phyloP scores from a whole-genome alignment of 2,329 filamentous ascomycete genomes.

The Parascedosporium putredinis region DNA sequence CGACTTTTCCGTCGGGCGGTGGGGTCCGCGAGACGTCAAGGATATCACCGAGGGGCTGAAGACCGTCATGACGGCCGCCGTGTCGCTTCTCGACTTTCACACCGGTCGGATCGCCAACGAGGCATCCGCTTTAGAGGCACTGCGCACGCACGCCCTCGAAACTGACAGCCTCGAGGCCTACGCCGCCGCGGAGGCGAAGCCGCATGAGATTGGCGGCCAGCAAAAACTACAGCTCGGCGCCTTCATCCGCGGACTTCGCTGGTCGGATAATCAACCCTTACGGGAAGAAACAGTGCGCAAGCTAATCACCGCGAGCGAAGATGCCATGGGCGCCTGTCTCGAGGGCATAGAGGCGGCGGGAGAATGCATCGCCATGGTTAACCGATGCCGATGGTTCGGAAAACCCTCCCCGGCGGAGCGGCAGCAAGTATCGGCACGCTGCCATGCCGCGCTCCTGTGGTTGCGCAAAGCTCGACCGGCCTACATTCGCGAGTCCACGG shows the following conservation, averaged over 20 bases:
- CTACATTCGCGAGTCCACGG: not conserved
- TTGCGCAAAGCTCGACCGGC: not conserved
- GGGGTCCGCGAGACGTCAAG: constrained; percentile 32
- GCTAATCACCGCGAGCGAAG: constrained; percentile 26
- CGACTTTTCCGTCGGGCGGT: constrained; percentile 33
- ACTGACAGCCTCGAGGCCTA: constrained; percentile 1
- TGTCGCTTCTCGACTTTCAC: constrained; percentile 33
- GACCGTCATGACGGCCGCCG: constrained; percentile 21
- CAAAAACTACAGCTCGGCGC: constrained; percentile 22
- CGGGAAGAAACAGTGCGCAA: constrained; percentile 20
- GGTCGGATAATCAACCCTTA: constrained; percentile 23
- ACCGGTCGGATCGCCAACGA: not conserved
- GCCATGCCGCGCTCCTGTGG: not conserved
- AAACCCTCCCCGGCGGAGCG: not conserved
- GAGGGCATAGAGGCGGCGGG: constrained; percentile 15
- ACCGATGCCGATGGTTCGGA: not conserved
- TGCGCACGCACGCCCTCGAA: constrained; percentile 1
- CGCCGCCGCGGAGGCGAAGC: constrained; percentile 4
- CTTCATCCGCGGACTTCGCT: constrained; percentile 26
- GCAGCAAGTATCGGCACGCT: constrained; percentile 12
- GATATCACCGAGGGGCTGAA: constrained; percentile 25
- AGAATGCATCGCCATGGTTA: not conserved
- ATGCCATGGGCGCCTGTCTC: constrained; percentile 26
- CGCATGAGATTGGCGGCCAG: constrained; percentile 13
- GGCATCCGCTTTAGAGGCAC: not conserved